Evolutionary conservation across 257 asterid species (phyloP), one percentile per base, ranked within the genome.

Genomic region (Gentiana straminea): DNA sequence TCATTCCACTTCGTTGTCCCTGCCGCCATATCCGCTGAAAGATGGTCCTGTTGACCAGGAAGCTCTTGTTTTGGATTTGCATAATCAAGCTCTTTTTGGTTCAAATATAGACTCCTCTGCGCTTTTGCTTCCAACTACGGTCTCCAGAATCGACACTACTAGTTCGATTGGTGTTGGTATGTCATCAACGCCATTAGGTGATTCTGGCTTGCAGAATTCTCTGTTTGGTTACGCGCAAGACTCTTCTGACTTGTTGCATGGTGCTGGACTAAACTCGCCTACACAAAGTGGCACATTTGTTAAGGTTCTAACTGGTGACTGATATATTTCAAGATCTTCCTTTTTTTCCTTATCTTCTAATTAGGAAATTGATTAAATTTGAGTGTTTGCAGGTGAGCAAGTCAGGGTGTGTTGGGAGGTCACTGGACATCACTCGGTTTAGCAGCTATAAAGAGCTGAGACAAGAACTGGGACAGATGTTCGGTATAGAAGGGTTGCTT

Each of bases 391-490:
- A 90, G 98, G 98, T 91, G 24, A 81, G 82, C 66, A 91, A 87
- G 72, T 64, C 80, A 11, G 96, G 94, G 57, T 86, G 79, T 0
- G 87, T 87, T 70, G 98, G 98, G 70, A 84, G 98, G 84, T 86
- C 94, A 15, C 68, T 91, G 77, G 96, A 91, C 75, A 91, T 91
- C 41, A 78, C 70, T 75, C 94, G 88, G 64, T 91, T 91, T 87
- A 81, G 53, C 86, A 86, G 98, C 86, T 91, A 87, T 64, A 76
- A 84, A 68, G 98, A 91, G 91, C 86, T 91, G 84, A 69, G 89
- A 60, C 79, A 72, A 51, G 96, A 91, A 81, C 64, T 91, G 77
- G 94, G 95, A 43, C 92, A 75, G 72, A 86, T 86, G 96, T 90
- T 73, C 44, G 94, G 96, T 68, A 81, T 90, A 37, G 83, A 83